Percentiles rank a stretch among this genome's conserved stretches.
Evolutionary conservation across 2,329 filamentous ascomycete species (phyloP).

Genomic region (Rutstroemia sp.): DNA sequence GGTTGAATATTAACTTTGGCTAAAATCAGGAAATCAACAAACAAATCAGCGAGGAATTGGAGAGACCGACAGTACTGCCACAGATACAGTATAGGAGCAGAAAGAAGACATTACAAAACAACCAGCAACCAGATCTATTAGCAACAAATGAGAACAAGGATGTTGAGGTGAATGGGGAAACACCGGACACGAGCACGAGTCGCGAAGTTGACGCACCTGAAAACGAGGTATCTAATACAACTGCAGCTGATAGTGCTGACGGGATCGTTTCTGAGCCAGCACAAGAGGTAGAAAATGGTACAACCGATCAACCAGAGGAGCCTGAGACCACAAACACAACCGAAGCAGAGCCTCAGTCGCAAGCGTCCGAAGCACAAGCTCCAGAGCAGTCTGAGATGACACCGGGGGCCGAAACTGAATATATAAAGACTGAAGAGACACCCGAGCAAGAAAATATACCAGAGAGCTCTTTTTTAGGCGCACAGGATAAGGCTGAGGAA

Average conservation of each 20-base stretch:
- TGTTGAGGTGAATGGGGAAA: not conserved
- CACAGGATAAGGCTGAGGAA: not conserved
- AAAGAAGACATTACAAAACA: conserved; percentile 11
- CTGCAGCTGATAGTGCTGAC: not conserved
- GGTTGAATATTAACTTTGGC: not conserved
- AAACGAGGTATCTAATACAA: not conserved
- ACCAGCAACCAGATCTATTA: not conserved
- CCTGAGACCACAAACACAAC: not conserved
- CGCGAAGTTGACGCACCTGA: not conserved
- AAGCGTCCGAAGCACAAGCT: not conserved
- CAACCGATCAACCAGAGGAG: not conserved
- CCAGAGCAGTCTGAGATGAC: not conserved
- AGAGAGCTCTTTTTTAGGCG: too few relatives aligned
- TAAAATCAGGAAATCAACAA: conserved; percentile 21
- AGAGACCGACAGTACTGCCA: conserved; percentile 20
- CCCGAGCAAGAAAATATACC: too few relatives aligned
- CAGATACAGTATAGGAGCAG: conserved; percentile 20
- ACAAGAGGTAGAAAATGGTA: not conserved
- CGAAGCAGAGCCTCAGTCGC: not conserved
- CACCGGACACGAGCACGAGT: not conserved
- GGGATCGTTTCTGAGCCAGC: not conserved
- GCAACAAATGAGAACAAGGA: not conserved
- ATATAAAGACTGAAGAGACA: too few relatives aligned
- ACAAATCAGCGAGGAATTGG: conserved; percentile 23
- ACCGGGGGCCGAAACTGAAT: too few relatives aligned